Evolutionary conservation across 768 basidiomycete genomes (phyloP).

Genomic region (Mycena haematopus): DNA sequence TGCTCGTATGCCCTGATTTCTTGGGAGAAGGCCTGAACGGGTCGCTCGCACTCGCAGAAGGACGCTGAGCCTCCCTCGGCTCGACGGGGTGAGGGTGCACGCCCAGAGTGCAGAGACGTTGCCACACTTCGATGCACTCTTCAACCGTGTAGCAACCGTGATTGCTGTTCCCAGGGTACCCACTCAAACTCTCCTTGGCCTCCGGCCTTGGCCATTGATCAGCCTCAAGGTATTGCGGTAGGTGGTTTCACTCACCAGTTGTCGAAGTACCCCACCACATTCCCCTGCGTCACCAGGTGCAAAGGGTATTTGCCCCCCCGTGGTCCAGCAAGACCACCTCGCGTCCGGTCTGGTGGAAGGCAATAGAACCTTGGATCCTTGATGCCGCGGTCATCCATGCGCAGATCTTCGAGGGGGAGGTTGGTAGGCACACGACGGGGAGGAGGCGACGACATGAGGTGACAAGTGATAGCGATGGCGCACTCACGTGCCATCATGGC

Average conservation of each 20-base stretch:
- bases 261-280: not conserved
- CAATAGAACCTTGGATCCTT: not conserved
- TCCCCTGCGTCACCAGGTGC: not conserved
- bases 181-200: not conserved
- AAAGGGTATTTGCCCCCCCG: not conserved
- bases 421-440: not conserved
- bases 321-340: not conserved
- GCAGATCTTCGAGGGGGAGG: not conserved
- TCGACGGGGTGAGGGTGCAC: constrained; percentile 15
- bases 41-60: too few relatives aligned
- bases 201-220: not conserved
- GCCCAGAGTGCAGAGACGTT: not conserved
- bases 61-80: not conserved
- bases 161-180: not conserved
- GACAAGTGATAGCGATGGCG: too few relatives aligned
- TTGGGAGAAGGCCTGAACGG: too few relatives aligned
- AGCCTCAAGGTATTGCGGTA: too few relatives aligned
- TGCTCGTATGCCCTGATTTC: too few relatives aligned
- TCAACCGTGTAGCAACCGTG: not conserved
- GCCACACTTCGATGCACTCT: constrained; percentile 7
- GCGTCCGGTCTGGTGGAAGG: not conserved
- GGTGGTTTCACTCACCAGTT: not conserved
- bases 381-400: not conserved
- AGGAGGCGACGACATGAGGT: not conserved
- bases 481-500: too few relatives aligned